Evolutionary conservation across 352 stramenopile species (phyloP).

Genomic region (Globisporangium orthogonon): DNA sequence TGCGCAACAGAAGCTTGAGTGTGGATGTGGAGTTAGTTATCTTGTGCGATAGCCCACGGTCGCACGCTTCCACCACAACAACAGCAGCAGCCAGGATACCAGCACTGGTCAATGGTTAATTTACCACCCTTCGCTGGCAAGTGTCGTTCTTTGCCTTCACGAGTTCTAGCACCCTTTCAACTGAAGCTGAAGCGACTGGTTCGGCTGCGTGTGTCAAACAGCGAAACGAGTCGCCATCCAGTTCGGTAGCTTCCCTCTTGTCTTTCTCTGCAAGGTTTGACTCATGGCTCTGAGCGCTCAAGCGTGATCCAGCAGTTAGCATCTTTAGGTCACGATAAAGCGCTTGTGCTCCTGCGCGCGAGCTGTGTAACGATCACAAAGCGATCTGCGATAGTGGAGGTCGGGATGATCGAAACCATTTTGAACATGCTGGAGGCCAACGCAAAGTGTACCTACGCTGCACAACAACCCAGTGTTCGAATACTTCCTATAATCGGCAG

Average conservation of each 20-base stretch:
- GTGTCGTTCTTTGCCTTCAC: no score
- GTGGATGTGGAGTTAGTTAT: background rate
- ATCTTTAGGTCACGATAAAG: no score
- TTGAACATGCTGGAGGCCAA: background rate
- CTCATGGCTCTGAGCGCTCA: no score
- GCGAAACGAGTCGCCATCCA: background rate
- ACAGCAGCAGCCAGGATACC: no score
- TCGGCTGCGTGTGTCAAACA: background rate
- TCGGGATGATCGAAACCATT: background rate
- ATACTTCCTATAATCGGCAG: background rate
- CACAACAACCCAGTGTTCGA: background rate
- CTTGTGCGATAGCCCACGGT: background rate
- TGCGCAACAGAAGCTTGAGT: background rate
- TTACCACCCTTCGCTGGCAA: background rate
- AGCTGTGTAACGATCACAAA: no score
- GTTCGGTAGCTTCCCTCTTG: background rate
- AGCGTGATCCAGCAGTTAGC: no score
- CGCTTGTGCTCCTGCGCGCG: no score
- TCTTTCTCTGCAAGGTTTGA: no score
- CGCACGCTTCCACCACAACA: no score
- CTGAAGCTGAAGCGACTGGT: background rate
- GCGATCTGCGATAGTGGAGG: background rate
- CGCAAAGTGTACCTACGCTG: background rate
- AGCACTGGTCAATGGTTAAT: no score
- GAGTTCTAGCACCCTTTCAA: background rate